Percentiles rank a stretch among this genome's conserved stretches.
phyloP scores from a whole-genome alignment of 2,329 filamentous ascomycete genomes.

The Blastomyces gilchristii region DNA sequence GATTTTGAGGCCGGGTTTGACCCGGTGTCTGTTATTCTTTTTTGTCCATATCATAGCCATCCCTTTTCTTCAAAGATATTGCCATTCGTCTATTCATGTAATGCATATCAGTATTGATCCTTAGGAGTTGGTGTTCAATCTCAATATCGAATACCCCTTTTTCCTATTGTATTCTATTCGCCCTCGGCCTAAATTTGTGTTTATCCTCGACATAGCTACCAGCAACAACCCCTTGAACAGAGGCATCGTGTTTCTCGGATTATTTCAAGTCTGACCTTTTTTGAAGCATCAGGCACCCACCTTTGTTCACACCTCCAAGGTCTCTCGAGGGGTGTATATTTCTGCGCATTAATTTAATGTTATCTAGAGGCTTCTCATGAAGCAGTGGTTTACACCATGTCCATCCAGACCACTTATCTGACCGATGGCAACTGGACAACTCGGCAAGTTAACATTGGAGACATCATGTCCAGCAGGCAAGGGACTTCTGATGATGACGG shows the following conservation, averaged over 20 bases:
- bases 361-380: background rate
- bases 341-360: background rate
- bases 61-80: background rate
- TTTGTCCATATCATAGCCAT: background rate
- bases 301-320: background rate
- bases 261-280: background rate
- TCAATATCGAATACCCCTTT: background rate
- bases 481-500: conserved; percentile 12
- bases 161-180: no score
- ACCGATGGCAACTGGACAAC: conserved; percentile 15
- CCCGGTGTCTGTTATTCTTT: background rate
- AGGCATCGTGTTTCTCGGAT: background rate
- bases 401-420: conserved; percentile 16
- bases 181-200: background rate
- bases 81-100: background rate
- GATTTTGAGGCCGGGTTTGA: background rate
- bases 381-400: conserved; percentile 11
- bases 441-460: conserved; percentile 14
- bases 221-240: background rate
- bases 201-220: background rate
- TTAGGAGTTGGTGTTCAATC: background rate
- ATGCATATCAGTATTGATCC: background rate
- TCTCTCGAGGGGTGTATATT: background rate
- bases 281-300: background rate
- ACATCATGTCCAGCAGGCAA: conserved; percentile 14